phyloP scores from a whole-genome alignment of 345 rosid genomes.

The Erysimum cheiranthoides region DNA sequence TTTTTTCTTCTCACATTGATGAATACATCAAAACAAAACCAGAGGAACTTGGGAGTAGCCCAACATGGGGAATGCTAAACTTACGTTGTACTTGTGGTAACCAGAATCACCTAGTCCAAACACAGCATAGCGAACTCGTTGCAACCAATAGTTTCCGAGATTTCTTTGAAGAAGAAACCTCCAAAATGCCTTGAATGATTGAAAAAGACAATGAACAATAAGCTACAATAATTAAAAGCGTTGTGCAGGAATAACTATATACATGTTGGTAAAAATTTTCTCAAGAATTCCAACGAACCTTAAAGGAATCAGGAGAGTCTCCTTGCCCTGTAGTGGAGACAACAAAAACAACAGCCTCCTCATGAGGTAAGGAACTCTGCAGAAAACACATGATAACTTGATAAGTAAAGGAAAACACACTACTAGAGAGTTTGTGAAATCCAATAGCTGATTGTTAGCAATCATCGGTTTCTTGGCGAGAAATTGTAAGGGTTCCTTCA shows the following conservation, averaged over 20 bases:
- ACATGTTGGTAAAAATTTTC: neutral
- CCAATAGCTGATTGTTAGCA: neutral
- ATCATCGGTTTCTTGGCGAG: neutral
- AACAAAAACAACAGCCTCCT: slow-evolving; percentile 71
- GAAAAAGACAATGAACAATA: slow-evolving; percentile 27
- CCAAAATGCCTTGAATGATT: slow-evolving; percentile 71
- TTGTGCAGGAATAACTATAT: neutral
- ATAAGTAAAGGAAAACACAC: neutral
- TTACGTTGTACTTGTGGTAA: slow-evolving; percentile 88
- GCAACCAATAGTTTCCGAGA: slow-evolving; percentile 67
- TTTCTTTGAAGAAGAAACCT: slow-evolving; percentile 78
- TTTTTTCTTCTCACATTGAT: neutral
- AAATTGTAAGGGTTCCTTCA: neutral
- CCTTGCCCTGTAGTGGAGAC: slow-evolving; percentile 98
- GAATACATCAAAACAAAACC: neutral
- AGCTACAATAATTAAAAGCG: neutral
- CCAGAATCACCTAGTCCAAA: slow-evolving; percentile 96
- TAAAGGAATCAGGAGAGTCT: slow-evolving; percentile 88
- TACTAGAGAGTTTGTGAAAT: neutral
- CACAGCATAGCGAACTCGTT: slow-evolving; percentile 70
- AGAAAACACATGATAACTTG: slow-evolving; percentile 6
- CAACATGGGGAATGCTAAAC: slow-evolving; percentile 19
- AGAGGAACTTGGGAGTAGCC: neutral
- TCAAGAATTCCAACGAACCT: slow-evolving; percentile 48
- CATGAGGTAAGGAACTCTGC: slow-evolving; percentile 69